Conservation (phyloP, 2,329 filamentous ascomycete genomes). For the Pseudogymnoascus verrucosus region DNA sequence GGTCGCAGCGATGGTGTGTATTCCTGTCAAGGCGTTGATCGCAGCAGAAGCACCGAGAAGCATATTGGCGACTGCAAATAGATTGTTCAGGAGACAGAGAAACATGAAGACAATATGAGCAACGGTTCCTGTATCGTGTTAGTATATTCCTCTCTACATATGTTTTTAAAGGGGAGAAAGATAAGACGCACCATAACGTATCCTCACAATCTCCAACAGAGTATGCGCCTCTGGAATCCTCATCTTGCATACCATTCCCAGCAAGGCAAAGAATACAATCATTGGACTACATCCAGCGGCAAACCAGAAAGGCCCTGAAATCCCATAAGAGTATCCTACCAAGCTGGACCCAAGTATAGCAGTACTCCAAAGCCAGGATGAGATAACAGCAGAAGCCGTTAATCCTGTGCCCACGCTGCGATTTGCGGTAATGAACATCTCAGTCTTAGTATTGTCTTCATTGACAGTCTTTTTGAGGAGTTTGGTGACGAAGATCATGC, state of each 20-base stretch:
- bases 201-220: conserved; percentile 43
- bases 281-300: conserved; percentile 47
- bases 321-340: conserved; percentile 46
- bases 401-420: conserved; percentile 42
- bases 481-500: conserved; percentile 41
- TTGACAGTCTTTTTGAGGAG: conserved; percentile 40
- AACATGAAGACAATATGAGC: conserved; percentile 46
- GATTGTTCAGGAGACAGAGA: conserved; percentile 45
- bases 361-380: conserved; percentile 48
- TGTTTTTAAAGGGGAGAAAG: background rate
- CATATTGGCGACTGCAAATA: conserved; percentile 47
- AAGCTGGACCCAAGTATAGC: conserved; percentile 42
- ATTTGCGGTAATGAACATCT: conserved; percentile 50
- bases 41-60: conserved; percentile 38
- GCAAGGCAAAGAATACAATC: conserved; percentile 46
- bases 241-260: conserved; percentile 44
- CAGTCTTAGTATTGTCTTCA: conserved; percentile 44
- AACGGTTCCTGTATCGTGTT: conserved; percentile 20
- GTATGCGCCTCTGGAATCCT: conserved; percentile 48
- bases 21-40: conserved; percentile 37
- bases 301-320: conserved; percentile 47
- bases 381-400: conserved; percentile 46
- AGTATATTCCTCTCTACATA: background rate
- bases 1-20: conserved; percentile 42
- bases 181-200: conserved; percentile 36